These are phyloP conservation scores for Selaginella moellendorffii DNA, from an alignment of 75 land plant genomes.

Conservation along the genomic window DNA sequence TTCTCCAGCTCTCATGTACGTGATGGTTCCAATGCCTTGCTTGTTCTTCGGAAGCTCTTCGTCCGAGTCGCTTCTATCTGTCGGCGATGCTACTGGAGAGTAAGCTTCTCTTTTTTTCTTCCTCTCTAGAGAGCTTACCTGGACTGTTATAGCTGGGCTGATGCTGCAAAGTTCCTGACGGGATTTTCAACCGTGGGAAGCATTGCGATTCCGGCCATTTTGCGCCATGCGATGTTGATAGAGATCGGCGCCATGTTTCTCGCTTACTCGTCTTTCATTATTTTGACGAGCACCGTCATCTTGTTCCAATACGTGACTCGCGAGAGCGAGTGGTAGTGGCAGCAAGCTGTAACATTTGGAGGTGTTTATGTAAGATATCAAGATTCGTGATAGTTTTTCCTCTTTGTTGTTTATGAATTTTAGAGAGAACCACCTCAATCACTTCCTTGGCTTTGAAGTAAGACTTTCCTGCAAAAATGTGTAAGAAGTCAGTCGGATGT, in stretches of 20 bases:
- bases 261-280: constrained; percentile 67
- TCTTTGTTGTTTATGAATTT: too few species aligned
- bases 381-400: too few species aligned
- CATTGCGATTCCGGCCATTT: constrained; percentile 84
- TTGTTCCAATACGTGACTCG: constrained; percentile 65
- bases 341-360: too few species aligned
- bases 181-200: constrained; percentile 92
- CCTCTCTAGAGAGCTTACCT: background rate
- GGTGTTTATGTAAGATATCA: too few species aligned
- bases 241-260: constrained; percentile 78
- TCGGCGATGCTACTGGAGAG: constrained; percentile 58
- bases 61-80: constrained; percentile 48
- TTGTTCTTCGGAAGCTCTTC: constrained; percentile 80
- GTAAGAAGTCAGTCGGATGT: too few species aligned
- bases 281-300: constrained; percentile 63
- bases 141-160: constrained; percentile 54
- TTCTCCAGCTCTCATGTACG: constrained; percentile 77
- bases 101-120: constrained; percentile 17
- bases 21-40: constrained; percentile 95
- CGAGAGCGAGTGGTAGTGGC: constrained; percentile 52
- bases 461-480: too few species aligned
- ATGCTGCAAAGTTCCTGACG: constrained; percentile 82
- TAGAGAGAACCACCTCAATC: too few species aligned
- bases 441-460: too few species aligned
- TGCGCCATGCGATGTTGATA: constrained; percentile 72